Evolutionary conservation across 768 basidiomycete genomes (phyloP), one percentile per base, ranked within the genome.

Genomic region (Porphyrellus cyaneotinctus): DNA sequence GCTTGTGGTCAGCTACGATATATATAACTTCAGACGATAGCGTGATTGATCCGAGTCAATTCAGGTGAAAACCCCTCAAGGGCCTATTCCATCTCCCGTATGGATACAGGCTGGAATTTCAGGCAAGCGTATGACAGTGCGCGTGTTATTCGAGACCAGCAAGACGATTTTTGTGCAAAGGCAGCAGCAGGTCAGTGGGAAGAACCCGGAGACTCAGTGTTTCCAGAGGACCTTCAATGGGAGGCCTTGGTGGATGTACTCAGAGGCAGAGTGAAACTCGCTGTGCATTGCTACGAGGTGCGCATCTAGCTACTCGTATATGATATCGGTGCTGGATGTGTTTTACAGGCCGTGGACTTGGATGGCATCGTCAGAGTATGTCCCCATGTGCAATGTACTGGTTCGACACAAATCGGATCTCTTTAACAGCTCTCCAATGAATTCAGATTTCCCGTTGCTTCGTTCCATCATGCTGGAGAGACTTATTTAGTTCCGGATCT

Each of bases 101-200:
- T 93, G 83, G 92, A 95, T 61, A 75, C 80, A 0, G 78, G 82
- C 56, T 94, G 88, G 84, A 75, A 84, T 11, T 79, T 89, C 65
- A 83, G 92, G 43, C 74, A 80, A n/a, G 91, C 91, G 10, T 93
- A 92, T 62, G 76, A 82, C 37, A 77, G 85, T 62, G 93, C 91
- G 1, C 78, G 79, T 30, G 79, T 83, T 57, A 67, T 91, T 43
- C 87, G 82, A 66, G 68, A 76, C 12, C 73, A 76, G 24, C 93
- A 93, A 63, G 88, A 93, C 58, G 75, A 67, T 4, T 93, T 81
- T 60, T 92, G 91, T 61, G 70, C 72, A 6, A 80, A 78, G 44
- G 88, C 76, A 1, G 79, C 85, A 60, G 64, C 66, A 5, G 69
- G 72, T n/a, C 53, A 61, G 33, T 75, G 75, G 74, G 48, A 63